Conservation (phyloP, 805 yeast genomes). For the Pichia rugopelliculosa region DNA sequence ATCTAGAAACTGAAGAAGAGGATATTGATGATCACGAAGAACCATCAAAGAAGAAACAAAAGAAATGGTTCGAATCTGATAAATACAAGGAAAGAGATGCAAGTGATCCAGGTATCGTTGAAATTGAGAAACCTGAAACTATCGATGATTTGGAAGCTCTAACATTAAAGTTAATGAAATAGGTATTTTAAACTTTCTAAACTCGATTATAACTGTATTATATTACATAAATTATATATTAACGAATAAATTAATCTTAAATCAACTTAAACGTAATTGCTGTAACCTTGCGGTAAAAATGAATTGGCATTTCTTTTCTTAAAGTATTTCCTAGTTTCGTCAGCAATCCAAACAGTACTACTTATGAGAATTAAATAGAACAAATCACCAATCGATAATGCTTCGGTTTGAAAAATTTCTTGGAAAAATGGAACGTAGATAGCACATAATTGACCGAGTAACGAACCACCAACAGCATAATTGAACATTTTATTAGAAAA, state of each 20-base stretch:
- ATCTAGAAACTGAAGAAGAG: conserved; percentile 4
- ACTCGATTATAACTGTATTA: neutral
- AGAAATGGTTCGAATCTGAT: conserved; percentile 42
- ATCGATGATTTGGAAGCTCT: conserved; percentile 91
- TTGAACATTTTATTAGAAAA: conserved; percentile 84
- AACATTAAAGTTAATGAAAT: conserved; percentile 40
- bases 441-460: conserved; percentile 88
- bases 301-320: conserved; percentile 14
- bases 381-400: conserved; percentile 66
- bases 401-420: conserved; percentile 89
- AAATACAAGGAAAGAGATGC: conserved; percentile 18
- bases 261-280: conserved; percentile 21
- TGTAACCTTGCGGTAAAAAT: conserved; percentile 19
- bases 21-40: conserved; percentile 14
- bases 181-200: neutral
- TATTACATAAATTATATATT: neutral
- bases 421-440: conserved; percentile 93
- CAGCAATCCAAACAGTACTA: conserved; percentile 78
- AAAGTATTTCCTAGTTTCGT: conserved; percentile 68
- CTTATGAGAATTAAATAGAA: conserved; percentile 53
- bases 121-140: conserved; percentile 82
- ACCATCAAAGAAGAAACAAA: conserved; percentile 31
- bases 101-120: conserved; percentile 40
- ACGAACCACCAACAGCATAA: conserved; percentile 80
- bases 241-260: neutral